Percentiles rank a stretch among this genome's conserved stretches.
Evolutionary conservation across 768 basidiomycete species (phyloP).

Genomic region (Hemileccinum rubropunctum): DNA sequence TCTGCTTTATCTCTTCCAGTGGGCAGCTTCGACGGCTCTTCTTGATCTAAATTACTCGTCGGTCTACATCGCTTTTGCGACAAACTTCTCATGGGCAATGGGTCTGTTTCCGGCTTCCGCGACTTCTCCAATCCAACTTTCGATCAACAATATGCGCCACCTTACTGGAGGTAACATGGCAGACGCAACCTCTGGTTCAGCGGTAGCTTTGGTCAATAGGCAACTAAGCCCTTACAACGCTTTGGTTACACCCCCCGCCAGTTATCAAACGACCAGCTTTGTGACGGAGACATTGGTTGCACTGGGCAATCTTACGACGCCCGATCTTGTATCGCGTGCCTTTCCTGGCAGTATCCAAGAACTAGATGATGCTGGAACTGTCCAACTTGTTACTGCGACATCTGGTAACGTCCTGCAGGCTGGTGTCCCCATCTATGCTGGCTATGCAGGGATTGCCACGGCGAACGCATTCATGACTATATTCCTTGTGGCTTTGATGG

Average conservation of each 20-base stretch:
- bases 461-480: slow-evolving; percentile 89
- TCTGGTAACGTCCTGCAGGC: slow-evolving; percentile 70
- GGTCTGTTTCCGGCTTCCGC: slow-evolving; percentile 62
- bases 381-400: slow-evolving; percentile 61
- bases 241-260: neutral
- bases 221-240: slow-evolving; percentile 77
- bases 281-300: slow-evolving; percentile 8
- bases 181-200: slow-evolving; percentile 55
- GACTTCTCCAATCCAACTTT: slow-evolving; percentile 60
- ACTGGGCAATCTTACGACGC: slow-evolving; percentile 10
- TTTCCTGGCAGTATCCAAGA: slow-evolving; percentile 25
- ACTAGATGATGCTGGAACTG: slow-evolving; percentile 32
- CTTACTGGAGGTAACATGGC: slow-evolving; percentile 76
- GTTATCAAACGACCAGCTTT: neutral
- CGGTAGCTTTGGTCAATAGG: slow-evolving; percentile 77
- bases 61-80: slow-evolving; percentile 73
- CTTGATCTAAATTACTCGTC: slow-evolving; percentile 86
- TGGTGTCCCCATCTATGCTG: slow-evolving; percentile 81
- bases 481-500: slow-evolving; percentile 71
- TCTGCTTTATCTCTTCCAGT: slow-evolving; percentile 78
- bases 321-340: neutral
- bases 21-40: slow-evolving; percentile 75
- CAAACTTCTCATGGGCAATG: slow-evolving; percentile 89
- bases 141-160: slow-evolving; percentile 81
- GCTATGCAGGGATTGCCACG: slow-evolving; percentile 71